Conservation (phyloP, 257 asterid genomes). For the Jaltomata sinuosa region DNA sequence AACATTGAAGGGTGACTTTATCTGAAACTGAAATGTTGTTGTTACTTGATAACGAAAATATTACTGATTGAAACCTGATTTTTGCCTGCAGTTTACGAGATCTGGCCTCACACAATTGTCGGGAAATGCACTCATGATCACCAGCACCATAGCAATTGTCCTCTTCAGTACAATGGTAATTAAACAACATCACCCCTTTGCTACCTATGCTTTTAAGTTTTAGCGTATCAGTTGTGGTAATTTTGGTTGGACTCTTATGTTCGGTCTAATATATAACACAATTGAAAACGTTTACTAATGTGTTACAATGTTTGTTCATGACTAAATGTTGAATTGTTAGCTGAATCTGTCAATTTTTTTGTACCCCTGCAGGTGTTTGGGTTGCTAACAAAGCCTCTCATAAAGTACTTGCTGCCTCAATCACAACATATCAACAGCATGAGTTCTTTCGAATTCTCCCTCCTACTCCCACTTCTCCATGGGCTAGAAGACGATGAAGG, state of each 20-base stretch:
- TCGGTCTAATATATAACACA: not conserved
- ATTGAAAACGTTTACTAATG: not conserved
- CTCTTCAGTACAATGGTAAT: slow-evolving; percentile 65
- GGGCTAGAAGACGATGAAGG: slow-evolving; percentile 10
- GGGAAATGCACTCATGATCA: slow-evolving; percentile 57
- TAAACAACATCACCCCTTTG: not conserved
- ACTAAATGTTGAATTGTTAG: not conserved
- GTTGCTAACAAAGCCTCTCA: slow-evolving; percentile 44
- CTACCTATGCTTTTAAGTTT: not conserved
- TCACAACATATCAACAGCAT: not conserved
- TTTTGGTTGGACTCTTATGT: not conserved
- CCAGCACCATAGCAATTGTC: slow-evolving; percentile 64
- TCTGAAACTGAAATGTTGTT: not conserved
- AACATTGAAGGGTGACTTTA: no score
- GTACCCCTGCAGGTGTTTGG: slow-evolving; percentile 43
- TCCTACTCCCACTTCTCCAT: slow-evolving; percentile 26
- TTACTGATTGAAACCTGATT: not conserved
- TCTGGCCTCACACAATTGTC: slow-evolving; percentile 54
- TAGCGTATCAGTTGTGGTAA: not conserved
- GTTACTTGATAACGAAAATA: not conserved
- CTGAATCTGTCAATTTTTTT: not conserved
- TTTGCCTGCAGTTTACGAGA: slow-evolving; percentile 44
- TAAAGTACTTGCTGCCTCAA: slow-evolving; percentile 33
- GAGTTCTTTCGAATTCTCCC: slow-evolving; percentile 17
- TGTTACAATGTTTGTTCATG: not conserved